Base-by-base conservation (phyloP, 768 basidiomycete genomes). In the Kwoniella mangroviensis region DNA sequence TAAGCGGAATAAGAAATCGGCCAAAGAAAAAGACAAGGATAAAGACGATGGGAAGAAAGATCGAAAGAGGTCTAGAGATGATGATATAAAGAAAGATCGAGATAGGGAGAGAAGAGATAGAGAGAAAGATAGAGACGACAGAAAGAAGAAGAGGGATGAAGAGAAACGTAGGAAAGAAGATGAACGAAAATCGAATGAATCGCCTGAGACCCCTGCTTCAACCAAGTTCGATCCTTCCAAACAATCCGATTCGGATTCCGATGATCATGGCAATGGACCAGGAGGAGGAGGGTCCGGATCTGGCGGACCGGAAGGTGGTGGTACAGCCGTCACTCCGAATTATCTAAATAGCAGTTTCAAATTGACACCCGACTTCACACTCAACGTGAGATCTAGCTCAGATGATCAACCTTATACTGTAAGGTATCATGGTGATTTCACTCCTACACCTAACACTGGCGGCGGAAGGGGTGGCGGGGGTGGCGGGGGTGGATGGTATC, bases 21-120 rank as follows among this genome's bases (percentile, higher is more conserved):
- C 22, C 42, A 57, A 66, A 22, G 41, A 11, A 10, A 45, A 59
- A 9, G 65, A 49, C n/a, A 26, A 45, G 2, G 65, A 11, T 9
- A 49, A 41, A 51, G 59, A 61, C 15, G 28, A 69, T 49, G 41
- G 49, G 19, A 51, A n/a, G 45, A 58, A 52, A 54, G 63, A 65
- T 65, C 2, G n/a, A 41, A 24, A 65, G 11, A 53, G 43, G 41
- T 26, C 41, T n/a, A 54, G 55, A 52, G 64, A 61, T 34, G 28
- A 56, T 17, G 45, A 42, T n/a, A 45, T 17, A 28, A 57, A 62
- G 19, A 57, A 51, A 60, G 60, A 62, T 4, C 54, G 56, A 45
- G 67, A 63, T 49, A 45, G 24, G 55, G 41, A 45, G 17, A 42
- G 45, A 9, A 69, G 52, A 22, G 54, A 63, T 51, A 10, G n/a